A percentile compares a stretch with the other conserved stretches of the same genome.
phyloP scores from a whole-genome alignment of 192 early-diverging fungal species.

The Coemansia sp. region DNA sequence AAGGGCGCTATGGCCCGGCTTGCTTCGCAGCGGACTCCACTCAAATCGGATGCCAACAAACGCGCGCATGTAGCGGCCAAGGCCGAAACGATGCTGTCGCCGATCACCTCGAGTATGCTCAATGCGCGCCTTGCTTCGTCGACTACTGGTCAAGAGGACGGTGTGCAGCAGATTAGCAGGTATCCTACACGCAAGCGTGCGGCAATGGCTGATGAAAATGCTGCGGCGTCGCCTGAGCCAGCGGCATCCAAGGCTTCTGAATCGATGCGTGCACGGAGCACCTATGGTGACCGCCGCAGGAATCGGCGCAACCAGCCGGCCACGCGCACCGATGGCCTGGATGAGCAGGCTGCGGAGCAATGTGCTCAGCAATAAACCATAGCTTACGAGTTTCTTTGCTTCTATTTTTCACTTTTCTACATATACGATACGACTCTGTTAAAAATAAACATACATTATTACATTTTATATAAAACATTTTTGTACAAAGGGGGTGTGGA shows the following conservation, averaged over 20 bases:
- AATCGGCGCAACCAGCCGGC: slow-evolving; percentile 39
- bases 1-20: slow-evolving; percentile 15
- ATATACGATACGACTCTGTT: too few species aligned
- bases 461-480: too few species aligned
- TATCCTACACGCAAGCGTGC: slow-evolving; percentile 41
- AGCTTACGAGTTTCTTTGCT: too few species aligned
- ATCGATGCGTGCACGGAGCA: slow-evolving; percentile 26
- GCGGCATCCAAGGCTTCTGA: slow-evolving; percentile 16
- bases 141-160: slow-evolving; percentile 2
- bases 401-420: too few species aligned
- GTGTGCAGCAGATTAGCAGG: neutral
- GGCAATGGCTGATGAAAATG: slow-evolving; percentile 5
- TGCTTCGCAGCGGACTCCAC: slow-evolving; percentile 23
- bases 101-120: slow-evolving; percentile 30
- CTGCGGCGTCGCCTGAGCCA: neutral
- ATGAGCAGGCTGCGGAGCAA: slow-evolving; percentile 44
- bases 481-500: too few species aligned
- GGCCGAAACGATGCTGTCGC: slow-evolving; percentile 22
- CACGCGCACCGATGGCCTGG: slow-evolving; percentile 21
- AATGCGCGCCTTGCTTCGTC: slow-evolving; percentile 19
- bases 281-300: slow-evolving; percentile 41
- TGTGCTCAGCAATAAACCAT: slow-evolving; percentile 47
- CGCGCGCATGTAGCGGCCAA: slow-evolving; percentile 13
- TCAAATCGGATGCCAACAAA: slow-evolving; percentile 18
- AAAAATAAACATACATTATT: too few species aligned